Base-by-base conservation (phyloP, 495 filamentous ascomycete genomes). In the Echria macrotheca region DNA sequence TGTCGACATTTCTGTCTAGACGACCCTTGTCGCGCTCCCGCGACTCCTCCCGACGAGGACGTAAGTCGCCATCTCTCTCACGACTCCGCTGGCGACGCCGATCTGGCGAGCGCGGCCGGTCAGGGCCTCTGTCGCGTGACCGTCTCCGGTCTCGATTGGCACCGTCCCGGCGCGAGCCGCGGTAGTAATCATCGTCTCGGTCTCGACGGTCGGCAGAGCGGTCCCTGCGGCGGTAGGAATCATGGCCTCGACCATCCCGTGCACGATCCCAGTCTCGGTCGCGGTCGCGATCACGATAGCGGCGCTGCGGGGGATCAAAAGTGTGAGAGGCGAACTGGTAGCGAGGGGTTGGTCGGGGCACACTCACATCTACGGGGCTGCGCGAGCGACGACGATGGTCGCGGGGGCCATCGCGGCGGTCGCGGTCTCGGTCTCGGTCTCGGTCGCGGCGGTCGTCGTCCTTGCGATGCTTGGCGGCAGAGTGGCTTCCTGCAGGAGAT, bases 401-500 rank as follows among this genome's bases (percentile, higher is more conserved):
- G 65, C 69, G 59, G 38, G 63, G 66, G 44, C 65, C 63, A 48
- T 72, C 63, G 47, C 70, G 73, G 54, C 74, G 69, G 57, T 85
- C 84, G 54, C 74, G 69, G 57, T 85, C 84, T 52, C 83, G 70
- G 49, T 86, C 80, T 52, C 75, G 71, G 59, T 86, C 85, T 53
- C 84, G 73, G 53, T 87, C 82, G 68, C 79, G 80, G 51, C 84
- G 80, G 65, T 87, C 85, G 67, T 87, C 83, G 65, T 89, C 84
- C 77, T 84, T 81, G 63, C 83, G 85, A 58, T 73, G 80, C 83
- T 59, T 84, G 83, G 60, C 28, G 6, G n/a, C 83, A 84, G 69
- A 78, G 81, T 86, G 82, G 76, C 85, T 89, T 83, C 85, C 86
- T 89, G 85, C 83, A 85, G 86, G 86, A 81, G 86, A 89, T 87